A percentile compares a stretch with the other conserved stretches of the same genome.
These are phyloP conservation scores for Pinguiococcus pyrenoidosus DNA, from an alignment of 108 stramenopile genomes.

Conservation along the genomic window DNA sequence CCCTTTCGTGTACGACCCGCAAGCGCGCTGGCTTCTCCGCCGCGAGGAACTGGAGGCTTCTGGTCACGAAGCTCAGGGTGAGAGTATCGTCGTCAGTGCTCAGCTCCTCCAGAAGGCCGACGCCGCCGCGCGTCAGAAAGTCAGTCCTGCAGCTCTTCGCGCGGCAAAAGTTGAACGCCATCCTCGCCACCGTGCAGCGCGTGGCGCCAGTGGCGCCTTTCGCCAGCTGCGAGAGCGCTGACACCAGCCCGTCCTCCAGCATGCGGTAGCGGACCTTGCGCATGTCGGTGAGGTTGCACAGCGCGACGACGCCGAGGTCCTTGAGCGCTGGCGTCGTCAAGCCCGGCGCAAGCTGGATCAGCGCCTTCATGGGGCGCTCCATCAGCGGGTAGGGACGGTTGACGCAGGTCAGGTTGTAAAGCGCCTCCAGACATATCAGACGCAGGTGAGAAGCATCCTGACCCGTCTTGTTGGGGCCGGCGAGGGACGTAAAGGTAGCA, in stretches of 20 bases:
- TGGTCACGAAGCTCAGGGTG: too few relatives aligned
- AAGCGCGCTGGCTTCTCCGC: too few relatives aligned
- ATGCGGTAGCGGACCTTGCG: conserved; percentile 2
- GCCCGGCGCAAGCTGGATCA: neutral
- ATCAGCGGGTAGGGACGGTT: conserved; percentile 13
- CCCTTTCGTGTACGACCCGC: too few relatives aligned
- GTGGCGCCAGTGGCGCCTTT: conserved; percentile 19
- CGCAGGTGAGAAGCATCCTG: too few relatives aligned
- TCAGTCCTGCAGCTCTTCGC: conserved; percentile 6
- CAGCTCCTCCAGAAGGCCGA: conserved; percentile 8
- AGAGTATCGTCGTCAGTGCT: conserved; percentile 20
- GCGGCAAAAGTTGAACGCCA: too few relatives aligned
- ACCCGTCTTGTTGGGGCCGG: too few relatives aligned
- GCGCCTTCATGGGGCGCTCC: conserved; percentile 13
- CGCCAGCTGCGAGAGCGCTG: conserved; percentile 4
- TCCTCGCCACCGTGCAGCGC: too few relatives aligned
- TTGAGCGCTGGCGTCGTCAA: too few relatives aligned
- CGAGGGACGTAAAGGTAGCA: too few relatives aligned
- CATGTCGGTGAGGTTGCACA: conserved; percentile 26
- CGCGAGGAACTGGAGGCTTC: conserved; percentile 22
- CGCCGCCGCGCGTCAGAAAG: conserved; percentile 9
- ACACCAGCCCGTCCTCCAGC: conserved; percentile 27
- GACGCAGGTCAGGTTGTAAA: conserved; percentile 28
- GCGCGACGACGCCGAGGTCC: conserved; percentile 23
- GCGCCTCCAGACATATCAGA: conserved; percentile 2